phyloP scores from a whole-genome alignment of 179 eudicot genomes.

The Actinidia chinensis region DNA sequence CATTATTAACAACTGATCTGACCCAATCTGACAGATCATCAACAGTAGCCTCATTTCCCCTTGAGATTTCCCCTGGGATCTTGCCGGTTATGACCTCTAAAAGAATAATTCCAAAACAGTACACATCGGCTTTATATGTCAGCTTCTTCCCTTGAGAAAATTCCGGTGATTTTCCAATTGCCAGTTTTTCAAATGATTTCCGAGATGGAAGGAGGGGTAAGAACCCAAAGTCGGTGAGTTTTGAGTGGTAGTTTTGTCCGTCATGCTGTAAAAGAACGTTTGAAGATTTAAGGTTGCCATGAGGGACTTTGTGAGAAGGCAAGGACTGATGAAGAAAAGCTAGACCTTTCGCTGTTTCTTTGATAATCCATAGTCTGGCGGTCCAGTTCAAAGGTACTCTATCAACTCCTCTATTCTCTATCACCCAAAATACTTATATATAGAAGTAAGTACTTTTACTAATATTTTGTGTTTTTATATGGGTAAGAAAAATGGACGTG shows the following conservation, averaged over 20 bases:
- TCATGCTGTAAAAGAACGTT: conserved; percentile 36
- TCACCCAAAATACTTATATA: conserved; percentile 11
- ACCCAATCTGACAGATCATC: conserved; percentile 49
- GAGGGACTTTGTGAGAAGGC: conserved; percentile 35
- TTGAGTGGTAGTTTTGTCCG: conserved; percentile 17
- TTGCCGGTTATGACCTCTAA: conserved; percentile 49
- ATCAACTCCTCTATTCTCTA: conserved; percentile 40
- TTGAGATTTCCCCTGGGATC: conserved; percentile 23
- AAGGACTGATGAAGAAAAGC: conserved; percentile 36
- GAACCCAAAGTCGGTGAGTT: conserved; percentile 47
- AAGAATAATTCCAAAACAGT: conserved; percentile 50
- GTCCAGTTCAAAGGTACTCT: conserved; percentile 43
- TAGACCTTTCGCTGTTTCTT: conserved; percentile 37
- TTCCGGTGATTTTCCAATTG: conserved; percentile 38
- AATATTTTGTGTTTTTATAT: background rate
- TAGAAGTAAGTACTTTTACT: background rate
- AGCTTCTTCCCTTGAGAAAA: conserved; percentile 27
- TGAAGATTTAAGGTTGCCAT: conserved; percentile 51
- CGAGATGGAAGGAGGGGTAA: conserved; percentile 31
- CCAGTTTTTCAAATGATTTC: conserved; percentile 27
- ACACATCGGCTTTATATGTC: conserved; percentile 46
- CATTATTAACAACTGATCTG: conserved; percentile 27
- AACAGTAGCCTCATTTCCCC: background rate
- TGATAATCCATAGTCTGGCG: conserved; percentile 42
- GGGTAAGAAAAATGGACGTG: background rate